Evolutionary conservation across 352 stramenopile species (phyloP).

Genomic region (Phytophthora citrophthora): DNA sequence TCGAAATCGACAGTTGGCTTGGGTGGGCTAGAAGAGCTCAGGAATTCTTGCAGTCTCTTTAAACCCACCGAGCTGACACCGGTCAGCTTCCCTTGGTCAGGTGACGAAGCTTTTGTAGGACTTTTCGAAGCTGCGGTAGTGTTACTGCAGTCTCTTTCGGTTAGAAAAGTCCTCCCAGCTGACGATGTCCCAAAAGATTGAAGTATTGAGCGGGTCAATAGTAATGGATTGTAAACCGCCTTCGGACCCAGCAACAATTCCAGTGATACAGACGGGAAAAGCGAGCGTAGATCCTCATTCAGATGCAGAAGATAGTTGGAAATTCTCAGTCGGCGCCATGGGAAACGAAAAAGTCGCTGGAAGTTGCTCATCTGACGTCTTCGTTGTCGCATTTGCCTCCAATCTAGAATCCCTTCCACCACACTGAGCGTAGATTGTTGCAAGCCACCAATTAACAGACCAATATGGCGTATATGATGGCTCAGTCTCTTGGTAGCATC

Average conservation of each 20-base stretch:
- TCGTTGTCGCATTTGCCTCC: constrained; percentile 40
- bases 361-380: constrained; percentile 44
- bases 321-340: constrained; percentile 43
- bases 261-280: constrained; percentile 50
- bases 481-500: constrained; percentile 33
- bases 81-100: background rate
- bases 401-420: constrained; percentile 54
- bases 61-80: constrained; percentile 8
- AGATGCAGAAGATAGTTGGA: constrained; percentile 62
- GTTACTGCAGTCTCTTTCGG: constrained; percentile 27
- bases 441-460: constrained; percentile 31
- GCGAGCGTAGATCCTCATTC: constrained; percentile 39
- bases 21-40: background rate
- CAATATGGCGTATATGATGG: constrained; percentile 39
- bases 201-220: constrained; percentile 40
- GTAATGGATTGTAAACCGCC: constrained; percentile 47
- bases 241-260: constrained; percentile 42
- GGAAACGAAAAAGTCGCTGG: constrained; percentile 50
- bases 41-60: constrained; percentile 7
- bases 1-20: constrained; percentile 16
- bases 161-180: constrained; percentile 60
- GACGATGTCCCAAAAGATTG: constrained; percentile 20
- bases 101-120: background rate
- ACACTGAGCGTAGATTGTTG: constrained; percentile 42
- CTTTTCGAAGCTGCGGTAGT: background rate